Evolutionary conservation across 345 rosid species (phyloP).

Genomic region (Arabis alpina): DNA sequence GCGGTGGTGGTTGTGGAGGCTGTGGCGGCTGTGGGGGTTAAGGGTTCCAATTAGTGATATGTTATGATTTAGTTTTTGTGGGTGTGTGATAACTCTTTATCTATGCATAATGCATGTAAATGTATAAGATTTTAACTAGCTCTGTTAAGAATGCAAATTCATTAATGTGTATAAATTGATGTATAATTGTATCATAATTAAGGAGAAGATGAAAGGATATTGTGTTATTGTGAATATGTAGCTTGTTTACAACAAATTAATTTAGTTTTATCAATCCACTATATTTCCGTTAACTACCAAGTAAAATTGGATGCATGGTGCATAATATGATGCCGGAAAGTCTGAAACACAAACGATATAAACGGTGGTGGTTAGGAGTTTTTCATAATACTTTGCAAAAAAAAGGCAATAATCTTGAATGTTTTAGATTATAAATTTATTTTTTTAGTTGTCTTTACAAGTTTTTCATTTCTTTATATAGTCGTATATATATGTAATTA

Average conservation of each 20-base stretch:
- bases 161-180: too few species aligned
- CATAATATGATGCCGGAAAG: too few species aligned
- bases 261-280: too few species aligned
- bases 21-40: constrained; percentile 28
- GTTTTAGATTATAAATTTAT: too few species aligned
- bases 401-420: too few species aligned
- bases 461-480: too few species aligned
- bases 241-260: background rate
- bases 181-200: background rate
- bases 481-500: too few species aligned
- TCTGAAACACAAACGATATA: background rate
- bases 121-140: background rate
- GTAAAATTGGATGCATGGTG: too few species aligned
- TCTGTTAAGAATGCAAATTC: background rate
- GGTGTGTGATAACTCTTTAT: background rate
- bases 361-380: background rate
- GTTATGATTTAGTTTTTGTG: background rate
- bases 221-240: background rate
- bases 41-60: background rate
- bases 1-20: too few species aligned
- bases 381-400: background rate
- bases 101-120: background rate
- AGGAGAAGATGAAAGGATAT: background rate
- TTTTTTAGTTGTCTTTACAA: too few species aligned
- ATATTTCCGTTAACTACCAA: too few species aligned